Percentiles rank a stretch among this genome's conserved stretches.
These are phyloP conservation scores for Stentor roeselii DNA, from an alignment of 73 alveolate genomes.

Conservation along the genomic window DNA sequence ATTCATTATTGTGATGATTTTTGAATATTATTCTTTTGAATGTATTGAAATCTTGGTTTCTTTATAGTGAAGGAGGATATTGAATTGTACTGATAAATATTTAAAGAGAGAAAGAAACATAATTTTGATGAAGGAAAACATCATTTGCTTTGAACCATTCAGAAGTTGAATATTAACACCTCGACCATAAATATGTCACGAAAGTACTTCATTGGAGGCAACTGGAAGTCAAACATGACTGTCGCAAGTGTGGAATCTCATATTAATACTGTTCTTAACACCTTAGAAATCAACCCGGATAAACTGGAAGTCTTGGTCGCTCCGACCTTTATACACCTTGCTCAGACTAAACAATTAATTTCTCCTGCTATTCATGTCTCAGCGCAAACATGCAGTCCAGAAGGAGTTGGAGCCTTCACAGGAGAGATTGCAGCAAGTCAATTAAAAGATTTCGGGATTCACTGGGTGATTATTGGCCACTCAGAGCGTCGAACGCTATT, in stretches of 20 bases:
- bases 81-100: no score
- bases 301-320: slow-evolving; percentile 73
- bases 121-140: no score
- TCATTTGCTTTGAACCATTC: no score
- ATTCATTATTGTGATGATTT: no score
- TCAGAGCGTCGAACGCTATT: slow-evolving; percentile 96
- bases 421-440: slow-evolving; percentile 95
- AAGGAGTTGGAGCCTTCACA: slow-evolving; percentile 92
- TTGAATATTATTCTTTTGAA: no score
- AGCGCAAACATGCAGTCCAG: slow-evolving; percentile 79
- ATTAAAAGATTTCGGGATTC: slow-evolving; percentile 82
- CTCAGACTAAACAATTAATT: slow-evolving; percentile 42
- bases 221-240: slow-evolving; percentile 88
- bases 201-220: slow-evolving; percentile 84
- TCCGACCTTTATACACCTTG: slow-evolving; percentile 69
- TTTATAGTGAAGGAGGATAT: no score
- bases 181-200: slow-evolving; percentile 36
- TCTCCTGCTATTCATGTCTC: slow-evolving; percentile 59
- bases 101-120: no score
- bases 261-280: slow-evolving; percentile 59
- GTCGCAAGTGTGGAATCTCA: slow-evolving; percentile 55
- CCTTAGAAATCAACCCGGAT: slow-evolving; percentile 54
- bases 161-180: no score
- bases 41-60: no score
- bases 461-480: slow-evolving; percentile 95